Percentiles rank a stretch among this genome's conserved stretches.
Evolutionary conservation across 2,329 filamentous ascomycete genomes (phyloP).

Genomic region (Verticillium isaacii): DNA sequence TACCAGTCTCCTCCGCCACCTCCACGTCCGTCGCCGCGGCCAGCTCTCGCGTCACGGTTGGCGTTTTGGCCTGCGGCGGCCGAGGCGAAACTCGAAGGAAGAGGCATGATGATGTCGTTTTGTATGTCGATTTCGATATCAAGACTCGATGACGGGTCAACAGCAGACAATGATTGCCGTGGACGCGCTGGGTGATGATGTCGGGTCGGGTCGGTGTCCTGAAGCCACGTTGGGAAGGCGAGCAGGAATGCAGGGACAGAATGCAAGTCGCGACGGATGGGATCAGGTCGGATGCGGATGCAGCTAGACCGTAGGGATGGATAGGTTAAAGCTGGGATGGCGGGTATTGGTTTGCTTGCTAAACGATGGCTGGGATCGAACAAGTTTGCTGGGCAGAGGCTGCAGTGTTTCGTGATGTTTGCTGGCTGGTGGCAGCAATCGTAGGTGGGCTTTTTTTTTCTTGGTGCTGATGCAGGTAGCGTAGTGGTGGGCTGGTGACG

Average conservation of each 20-base stretch:
- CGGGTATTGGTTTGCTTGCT: constrained; percentile 7
- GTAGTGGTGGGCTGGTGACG: not conserved
- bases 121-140: not conserved
- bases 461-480: not conserved
- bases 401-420: not conserved
- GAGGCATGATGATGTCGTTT: constrained; percentile 48
- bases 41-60: constrained; percentile 55
- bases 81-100: constrained; percentile 80
- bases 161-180: not conserved
- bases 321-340: not conserved
- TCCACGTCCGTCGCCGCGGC: constrained; percentile 52
- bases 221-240: constrained; percentile 3
- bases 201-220: constrained; percentile 5
- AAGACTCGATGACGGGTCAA: not conserved
- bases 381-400: constrained; percentile 4
- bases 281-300: not conserved
- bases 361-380: constrained; percentile 12
- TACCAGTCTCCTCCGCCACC: constrained; percentile 65
- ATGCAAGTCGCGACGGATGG: constrained; percentile 4
- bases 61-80: constrained; percentile 72
- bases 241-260: constrained; percentile 10
- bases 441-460: not conserved
- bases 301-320: not conserved
- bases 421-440: not conserved
- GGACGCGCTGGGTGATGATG: constrained; percentile 1